A percentile compares a stretch with the other conserved stretches of the same genome.
phyloP scores from a whole-genome alignment of 2,329 filamentous ascomycete species.

The Ceratocystis smalleyi region DNA sequence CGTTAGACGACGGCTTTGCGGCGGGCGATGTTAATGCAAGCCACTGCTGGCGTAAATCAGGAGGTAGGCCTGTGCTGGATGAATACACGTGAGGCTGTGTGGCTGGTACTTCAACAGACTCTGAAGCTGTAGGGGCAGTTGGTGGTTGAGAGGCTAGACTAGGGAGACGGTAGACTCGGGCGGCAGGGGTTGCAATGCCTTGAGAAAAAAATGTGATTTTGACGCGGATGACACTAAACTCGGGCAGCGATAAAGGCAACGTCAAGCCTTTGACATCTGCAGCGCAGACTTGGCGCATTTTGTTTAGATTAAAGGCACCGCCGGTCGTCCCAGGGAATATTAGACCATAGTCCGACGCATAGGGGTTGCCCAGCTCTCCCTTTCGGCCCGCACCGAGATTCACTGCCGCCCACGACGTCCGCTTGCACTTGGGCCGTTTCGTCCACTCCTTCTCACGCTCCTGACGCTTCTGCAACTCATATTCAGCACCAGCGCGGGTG shows the following conservation, averaged over 20 bases:
- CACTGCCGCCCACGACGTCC: conserved; percentile 57
- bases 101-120: conserved; percentile 32
- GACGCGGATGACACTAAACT: conserved; percentile 38
- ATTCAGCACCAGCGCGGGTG: conserved; percentile 61
- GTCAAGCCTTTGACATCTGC: neutral
- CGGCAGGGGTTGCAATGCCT: conserved; percentile 55
- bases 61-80: conserved; percentile 25
- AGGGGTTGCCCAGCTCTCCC: conserved; percentile 70
- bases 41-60: conserved; percentile 53
- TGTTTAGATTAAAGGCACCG: conserved; percentile 3
- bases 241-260: neutral
- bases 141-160: conserved; percentile 20
- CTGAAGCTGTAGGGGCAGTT: neutral
- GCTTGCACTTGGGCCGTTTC: conserved; percentile 64
- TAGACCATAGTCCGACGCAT: conserved; percentile 68
- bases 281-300: conserved; percentile 15
- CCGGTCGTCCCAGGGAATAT: conserved; percentile 32
- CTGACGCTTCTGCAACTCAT: conserved; percentile 54
- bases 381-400: conserved; percentile 57
- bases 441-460: conserved; percentile 25
- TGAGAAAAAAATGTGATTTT: conserved; percentile 51
- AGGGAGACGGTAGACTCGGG: conserved; percentile 80
- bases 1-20: conserved; percentile 18
- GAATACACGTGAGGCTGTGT: conserved; percentile 29
- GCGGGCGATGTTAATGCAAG: conserved; percentile 33